Base-by-base conservation (phyloP, 192 early-diverging fungal species). In the Chytriomyces sp. region DNA sequence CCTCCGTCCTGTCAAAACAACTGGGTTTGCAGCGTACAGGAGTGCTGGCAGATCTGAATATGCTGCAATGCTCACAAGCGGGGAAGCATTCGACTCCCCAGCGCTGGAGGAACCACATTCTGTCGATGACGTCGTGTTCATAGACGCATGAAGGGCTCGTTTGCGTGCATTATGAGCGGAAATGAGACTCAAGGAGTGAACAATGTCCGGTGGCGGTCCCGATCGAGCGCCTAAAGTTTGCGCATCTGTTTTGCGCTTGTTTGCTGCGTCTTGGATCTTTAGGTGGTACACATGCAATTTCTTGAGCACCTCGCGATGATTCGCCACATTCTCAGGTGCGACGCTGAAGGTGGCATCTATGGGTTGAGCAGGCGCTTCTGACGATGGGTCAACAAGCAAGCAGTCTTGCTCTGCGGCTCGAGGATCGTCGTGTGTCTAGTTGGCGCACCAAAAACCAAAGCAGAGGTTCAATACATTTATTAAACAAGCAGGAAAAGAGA, bases 211-310 rank as follows among this genome's bases (percentile, higher is more conserved):
- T n/a, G n/a, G n/a, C n/a, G n/a, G n/a, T n/a, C n/a, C n/a, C n/a
- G n/a, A n/a, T n/a, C n/a, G n/a, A n/a, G n/a, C n/a, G n/a, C n/a
- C n/a, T n/a, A n/a, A n/a, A n/a, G n/a, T n/a, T n/a, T n/a, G n/a
- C n/a, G 33, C 17, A 61, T 30, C 33, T 12, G 33, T 25, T 19
- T 17, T 61, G 3, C 59, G 17, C 2, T 17, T 44, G 25, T 31
- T 64, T 64, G n/a, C 37, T n/a, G 39, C 65, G 1, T 68, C 34
- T n/a, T 31, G 28, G 5, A 68, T 14, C 39, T 68, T 68, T 7
- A 22, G 7, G 52, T 30, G 37, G 7, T 68, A 37, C n/a, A 25
- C 30, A 25, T 7, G 17, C 19, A 68, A 32, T 56, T 55, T 55
- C 8, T n/a, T 53, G 44, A 55, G 65, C 31, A 68, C 34, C 39